Base-by-base conservation (phyloP, 1,284 basidiomycete species). In the Malassezia japonica region DNA sequence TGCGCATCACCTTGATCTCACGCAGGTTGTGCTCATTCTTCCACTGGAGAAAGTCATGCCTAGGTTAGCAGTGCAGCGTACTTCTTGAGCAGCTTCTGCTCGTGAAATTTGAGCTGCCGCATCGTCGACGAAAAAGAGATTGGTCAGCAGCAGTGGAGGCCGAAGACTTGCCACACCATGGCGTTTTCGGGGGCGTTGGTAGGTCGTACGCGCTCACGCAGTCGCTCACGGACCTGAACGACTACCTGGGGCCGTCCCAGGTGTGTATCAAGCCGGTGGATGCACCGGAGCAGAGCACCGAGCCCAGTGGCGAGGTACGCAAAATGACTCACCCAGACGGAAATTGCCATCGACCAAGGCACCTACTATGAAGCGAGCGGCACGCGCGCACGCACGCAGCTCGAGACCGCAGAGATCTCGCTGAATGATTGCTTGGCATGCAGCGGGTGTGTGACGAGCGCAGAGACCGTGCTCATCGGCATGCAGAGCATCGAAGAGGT, bases 361-460 rank as follows among this genome's bases (percentile, higher is more conserved):
- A 75, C 78, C 15, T 90, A 91, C 75, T 88, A 84, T 65, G 87
- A 90, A 54, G 56, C 71, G 13, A 9, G 45, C 29, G 48, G 23
- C 12, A 20, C 43, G 12, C 39, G 63, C 18, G 59, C 63, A 13
- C 36, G 51, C 20, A 72, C 65, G 41, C 64, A 62, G 60, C 63
- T 60, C 27, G 67, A 60, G 50, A 70, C 69, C 1, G 92, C 92
- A 0, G 84, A 96, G 72, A 90, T 98, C 65, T 95, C 83, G 69
- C 75, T 96, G 66, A 95, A 95, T 64, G 92, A 96, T 71, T 98
- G 92, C 75, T 77, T 91, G 50, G 87, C 86, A 20, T 89, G 86
- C 77, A 94, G 90, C 57, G 92, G 92, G 1, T 98, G 92, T 69
- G 96, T 98, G 65, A 98, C 92, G 1, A 94, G 90, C 40, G 92